Evolutionary conservation across 805 yeast genomes (phyloP), one percentile per base, ranked within the genome.

Genomic region (Hanseniaspora nectarophila): DNA sequence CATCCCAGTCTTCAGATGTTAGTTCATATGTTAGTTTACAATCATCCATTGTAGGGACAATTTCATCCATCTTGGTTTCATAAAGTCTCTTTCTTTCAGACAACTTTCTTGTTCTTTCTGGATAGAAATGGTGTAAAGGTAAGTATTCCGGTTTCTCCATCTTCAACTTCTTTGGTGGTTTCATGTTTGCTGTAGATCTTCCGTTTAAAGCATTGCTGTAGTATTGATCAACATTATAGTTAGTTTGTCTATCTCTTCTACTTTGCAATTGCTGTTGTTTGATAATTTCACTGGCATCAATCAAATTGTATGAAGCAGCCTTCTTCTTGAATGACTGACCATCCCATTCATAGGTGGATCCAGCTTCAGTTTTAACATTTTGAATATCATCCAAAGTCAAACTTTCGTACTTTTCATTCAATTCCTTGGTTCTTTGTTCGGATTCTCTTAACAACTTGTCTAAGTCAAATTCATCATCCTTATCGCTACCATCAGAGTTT

Each of bases 61-160:
- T 82, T 13, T 77, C 77, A 23, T 77, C 74, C 58, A 75, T 79
- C 61, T 86, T 82, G 53, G 85, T 81, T 64, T 75, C 83, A 66
- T 79, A 82, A 54, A 82, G 79, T 59, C 81, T 80, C 63, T 92
- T 97, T 65, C 81, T 75, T 54, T 87, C 95, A 61, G 84, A 80
- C 38, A 92, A 64, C 52, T 83, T 87, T 57, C 76, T 72, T 43
- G 92, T 69, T 61, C 84, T 75, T n/a, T 81, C 74, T 0, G 95
- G 87, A 64, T 76, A 85, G 60, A 92, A 86, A 66, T 92, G 98
- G 67, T 89, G 96, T 62, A 92, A 95, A 62, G 83, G 85, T 37
- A 86, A 72, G 54, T 79, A 80, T 55, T 85, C 70, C 59, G 86
- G 92, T 61, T 82, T 86, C 34, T 97, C 97, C 42, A 94, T 85